These are phyloP conservation scores for Hypoxylon sp. DNA, from an alignment of 2,329 filamentous ascomycete species.

Conservation along the genomic window DNA sequence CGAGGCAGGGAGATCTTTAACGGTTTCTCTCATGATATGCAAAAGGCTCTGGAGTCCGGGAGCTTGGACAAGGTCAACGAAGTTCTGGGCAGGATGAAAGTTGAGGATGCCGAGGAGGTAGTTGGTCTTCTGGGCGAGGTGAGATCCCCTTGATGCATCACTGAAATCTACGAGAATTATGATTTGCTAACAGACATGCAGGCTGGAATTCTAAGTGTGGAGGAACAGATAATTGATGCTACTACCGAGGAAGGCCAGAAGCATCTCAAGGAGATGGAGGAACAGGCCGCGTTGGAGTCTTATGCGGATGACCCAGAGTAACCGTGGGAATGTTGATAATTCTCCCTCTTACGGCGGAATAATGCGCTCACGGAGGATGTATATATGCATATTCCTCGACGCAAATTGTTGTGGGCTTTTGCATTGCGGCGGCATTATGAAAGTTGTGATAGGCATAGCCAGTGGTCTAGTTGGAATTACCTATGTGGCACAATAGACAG, in stretches of 20 bases:
- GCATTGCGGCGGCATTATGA: conserved; percentile 5
- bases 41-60: conserved; percentile 87
- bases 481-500: conserved; percentile 15
- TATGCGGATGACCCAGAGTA: conserved; percentile 61
- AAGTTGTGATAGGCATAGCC: neutral
- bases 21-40: conserved; percentile 83
- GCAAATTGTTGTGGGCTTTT: neutral
- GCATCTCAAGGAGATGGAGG: conserved; percentile 81
- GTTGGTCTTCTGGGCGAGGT: conserved; percentile 84
- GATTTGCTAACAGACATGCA: conserved; percentile 55
- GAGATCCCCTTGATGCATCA: conserved; percentile 51
- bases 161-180: conserved; percentile 53
- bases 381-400: neutral
- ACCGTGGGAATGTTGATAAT: conserved; percentile 14
- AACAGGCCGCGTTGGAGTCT: conserved; percentile 61
- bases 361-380: neutral
- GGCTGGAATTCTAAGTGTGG: conserved; percentile 89
- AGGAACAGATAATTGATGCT: conserved; percentile 94
- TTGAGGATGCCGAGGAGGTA: conserved; percentile 88
- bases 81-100: conserved; percentile 88
- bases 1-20: conserved; percentile 84
- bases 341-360: conserved; percentile 3
- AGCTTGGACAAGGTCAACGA: conserved; percentile 90
- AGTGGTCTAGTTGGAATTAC: conserved; percentile 3
- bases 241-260: conserved; percentile 89